Evolutionary conservation across 2,329 filamentous ascomycete species (phyloP), one percentile per base, ranked within the genome.

Genomic region (Iodosphaeria phyllophila): DNA sequence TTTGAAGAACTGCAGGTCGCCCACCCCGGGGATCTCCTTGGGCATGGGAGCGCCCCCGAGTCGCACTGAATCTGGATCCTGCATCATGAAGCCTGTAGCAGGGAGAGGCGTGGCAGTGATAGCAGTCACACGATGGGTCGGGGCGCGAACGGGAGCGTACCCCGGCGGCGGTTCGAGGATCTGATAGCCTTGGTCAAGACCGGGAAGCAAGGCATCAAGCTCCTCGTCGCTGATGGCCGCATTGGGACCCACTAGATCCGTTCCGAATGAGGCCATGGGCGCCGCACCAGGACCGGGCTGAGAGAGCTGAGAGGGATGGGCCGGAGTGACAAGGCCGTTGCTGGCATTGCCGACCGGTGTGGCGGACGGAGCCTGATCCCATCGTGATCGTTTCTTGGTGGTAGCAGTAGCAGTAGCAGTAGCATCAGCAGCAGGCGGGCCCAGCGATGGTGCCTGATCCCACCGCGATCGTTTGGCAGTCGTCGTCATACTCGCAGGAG

Each of bases 1-100:
- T 54, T 98, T 98, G 64, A 98, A 92, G 48, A 95, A 98, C 37
- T 93, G 84, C 25, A 98, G 56, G 47, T 98, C 89, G 19, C 84
- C 84, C 24, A 98, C 83, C 19, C 89, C 89, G 4, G 89, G 84
- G 18, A 98, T 93, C 44, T 95, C 86, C 4, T 82, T 92, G 6
- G 86, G 82, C 40, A 95, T 69, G 37, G 91, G 80, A 52, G 91
- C 92, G 36, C 83, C 82, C 43, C 86, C 69, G 24, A 78, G 59
- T 34, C 82, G 69, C 30, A 73, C 71, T 43, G 78, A 83, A 37
- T 91, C 83, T 6, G 83, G 79, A 37, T 98, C 83, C 46, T 95
- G 89, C 71, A 93, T 92, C 74, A 92, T 89, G 54, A 95, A 98
- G 3, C 89, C 89, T 65, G 66, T 69, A 13, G 77, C 60, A n/a